Conservation (phyloP, 2,329 filamentous ascomycete species). For the Cytospora piceicola region DNA sequence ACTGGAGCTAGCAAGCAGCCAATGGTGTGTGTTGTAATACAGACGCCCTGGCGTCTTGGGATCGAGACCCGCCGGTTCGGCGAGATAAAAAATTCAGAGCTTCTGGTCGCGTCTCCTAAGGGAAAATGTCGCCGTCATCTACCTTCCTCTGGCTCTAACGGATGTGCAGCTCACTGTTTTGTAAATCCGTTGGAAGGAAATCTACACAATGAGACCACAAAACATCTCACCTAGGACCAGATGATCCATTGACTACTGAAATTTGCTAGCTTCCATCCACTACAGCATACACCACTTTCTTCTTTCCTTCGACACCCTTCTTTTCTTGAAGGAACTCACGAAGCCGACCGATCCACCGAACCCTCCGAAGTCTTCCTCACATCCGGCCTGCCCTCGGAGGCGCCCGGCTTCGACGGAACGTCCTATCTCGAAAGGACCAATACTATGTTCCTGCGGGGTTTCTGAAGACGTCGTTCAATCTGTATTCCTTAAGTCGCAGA, state of each 20-base stretch:
- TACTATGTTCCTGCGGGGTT: conserved; percentile 36
- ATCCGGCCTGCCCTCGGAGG: conserved; percentile 7
- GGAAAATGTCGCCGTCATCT: conserved; percentile 32
- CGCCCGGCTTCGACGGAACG: conserved; percentile 8
- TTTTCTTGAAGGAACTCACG: background rate
- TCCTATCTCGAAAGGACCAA: conserved; percentile 17
- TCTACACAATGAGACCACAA: conserved; percentile 6
- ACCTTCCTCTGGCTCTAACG: conserved; percentile 9
- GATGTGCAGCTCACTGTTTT: background rate
- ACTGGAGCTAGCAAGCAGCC: too few relatives aligned
- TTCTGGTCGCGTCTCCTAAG: conserved; percentile 10
- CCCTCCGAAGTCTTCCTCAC: background rate
- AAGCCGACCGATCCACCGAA: background rate
- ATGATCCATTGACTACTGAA: conserved; percentile 19
- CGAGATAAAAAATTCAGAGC: conserved; percentile 26
- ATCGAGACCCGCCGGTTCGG: background rate
- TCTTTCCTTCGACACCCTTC: background rate
- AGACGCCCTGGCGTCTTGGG: conserved; percentile 9
- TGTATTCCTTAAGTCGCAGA: conserved; percentile 46
- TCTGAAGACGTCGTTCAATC: conserved; percentile 44
- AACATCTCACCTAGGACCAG: conserved; percentile 19
- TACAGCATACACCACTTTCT: background rate
- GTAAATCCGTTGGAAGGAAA: background rate
- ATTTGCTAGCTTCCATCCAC: background rate
- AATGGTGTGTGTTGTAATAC: background rate